Base-by-base conservation (phyloP, 352 stramenopile genomes). In the Phytophthora cryptogea region DNA sequence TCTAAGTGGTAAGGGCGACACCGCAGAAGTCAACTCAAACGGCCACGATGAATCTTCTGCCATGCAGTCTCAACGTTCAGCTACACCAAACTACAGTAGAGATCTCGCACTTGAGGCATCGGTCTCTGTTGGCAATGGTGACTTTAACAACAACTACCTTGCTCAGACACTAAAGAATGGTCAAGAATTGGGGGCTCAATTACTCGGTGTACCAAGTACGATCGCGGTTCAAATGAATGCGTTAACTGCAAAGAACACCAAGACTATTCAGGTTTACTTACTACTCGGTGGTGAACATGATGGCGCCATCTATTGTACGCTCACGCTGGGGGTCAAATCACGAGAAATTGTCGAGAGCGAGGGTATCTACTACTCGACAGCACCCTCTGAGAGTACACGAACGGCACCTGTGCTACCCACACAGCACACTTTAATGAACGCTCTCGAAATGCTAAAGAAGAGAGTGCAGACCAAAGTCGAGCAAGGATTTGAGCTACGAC, bases 201-300 rank as follows among this genome's bases (percentile, higher is more conserved):
- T 9, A 4, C 35, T 16, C 35, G 35, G 2, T 14, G 26, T 26
- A 20, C 5, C 14, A 14, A 40, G 13, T 40, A 43, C 37, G n/a
- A 43, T 13, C 37, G 13, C 7, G 16, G 37, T 26, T 13, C 35
- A 17, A 17, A 14, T 61, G 14, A 28, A 59, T 27, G 31, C 59
- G 17, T 39, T 17, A 33, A 49, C 7, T 42, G 11, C 20, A 30
- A 63, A 1, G 1, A 62, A 41, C 8, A 40, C 23, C n/a, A 62
- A 53, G 35, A 66, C 3, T 27, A 31, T 77, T n/a, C 32, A 30
- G 0, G 44, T 74, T 9, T 77, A 75, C 50, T 51, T 77, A 36
- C 45, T 76, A 5, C 64, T 75, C 1, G 71, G 71, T 33, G 71
- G 68, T 13, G 68, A 80, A 0, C 71, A 80, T 23, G 71, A 80